Base-by-base conservation (phyloP, 306 rosid species). In the Gleditsia sinensis region DNA sequence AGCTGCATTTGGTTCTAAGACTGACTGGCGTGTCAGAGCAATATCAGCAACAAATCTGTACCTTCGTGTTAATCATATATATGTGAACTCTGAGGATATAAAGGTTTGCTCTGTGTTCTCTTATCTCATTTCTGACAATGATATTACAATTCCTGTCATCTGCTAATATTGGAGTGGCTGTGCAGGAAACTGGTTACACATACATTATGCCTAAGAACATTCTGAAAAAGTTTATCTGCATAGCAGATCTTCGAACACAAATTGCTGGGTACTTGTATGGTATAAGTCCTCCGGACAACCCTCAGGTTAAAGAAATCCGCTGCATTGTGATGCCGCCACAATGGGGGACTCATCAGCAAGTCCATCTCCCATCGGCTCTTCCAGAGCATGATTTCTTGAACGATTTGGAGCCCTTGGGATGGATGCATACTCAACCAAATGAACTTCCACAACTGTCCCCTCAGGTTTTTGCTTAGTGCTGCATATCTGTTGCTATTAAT, bases 341-440 rank as follows among this genome's bases (percentile, higher is more conserved):
- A 70, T 92, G 92, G 93, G 99, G 98, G 58, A 95, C 96, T 66
- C 99, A 95, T 79, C 99, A 95, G 68, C 99, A 92, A 84, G 99
- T 95, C 67, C 89, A 95, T 77, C 97, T 95, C 34, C 99, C 98
- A 34, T 83, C 98, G 11, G 92, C 91, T 37, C 96, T 95, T 65
- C 99, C 98, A 1, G 99, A 95, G 79, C 98, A 95, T 75, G 99
- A 95, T 84, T 95, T 95, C 78, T 88, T 95, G 79, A 92, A 82
- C 71, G 99, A 92, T 81, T 85, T 95, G 85, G 99, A 95, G 79
- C 99, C 99, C 27, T 71, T 95, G 92, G 99, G 99, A 71, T 95
- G 99, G 99, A 92, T 95, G 99, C 99, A 95, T 81, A 95, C 99
- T 3, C 99, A 95, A 61, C 99, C 99, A n/a, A 95, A 95, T 72